phyloP scores from a whole-genome alignment of 2,329 filamentous ascomycete species.

The Sporothrix brunneoviolacea region DNA sequence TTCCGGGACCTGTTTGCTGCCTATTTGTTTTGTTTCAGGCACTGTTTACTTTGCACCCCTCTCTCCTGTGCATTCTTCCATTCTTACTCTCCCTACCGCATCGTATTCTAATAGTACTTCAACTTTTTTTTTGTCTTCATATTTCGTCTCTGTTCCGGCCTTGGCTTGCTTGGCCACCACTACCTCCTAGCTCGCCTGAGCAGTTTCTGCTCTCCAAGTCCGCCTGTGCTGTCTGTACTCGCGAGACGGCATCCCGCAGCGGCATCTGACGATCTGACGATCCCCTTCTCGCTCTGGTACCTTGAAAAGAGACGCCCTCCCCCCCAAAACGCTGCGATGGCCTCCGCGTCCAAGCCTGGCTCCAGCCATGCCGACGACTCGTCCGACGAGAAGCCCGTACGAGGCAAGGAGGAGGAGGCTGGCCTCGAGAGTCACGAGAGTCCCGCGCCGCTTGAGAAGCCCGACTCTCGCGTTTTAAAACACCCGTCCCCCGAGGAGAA shows the following conservation, averaged over 20 bases:
- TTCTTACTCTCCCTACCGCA: neutral
- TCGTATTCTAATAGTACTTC: neutral
- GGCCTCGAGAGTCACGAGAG: neutral
- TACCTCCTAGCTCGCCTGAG: too few species aligned
- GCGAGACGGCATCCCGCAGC: too few species aligned
- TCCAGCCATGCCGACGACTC: constrained; percentile 33
- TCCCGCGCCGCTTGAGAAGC: constrained; percentile 31
- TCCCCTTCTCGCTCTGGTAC: too few species aligned
- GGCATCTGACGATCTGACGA: too few species aligned
- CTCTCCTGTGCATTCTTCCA: constrained; percentile 3
- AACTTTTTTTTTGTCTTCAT: too few species aligned
- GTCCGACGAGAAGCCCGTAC: constrained; percentile 1
- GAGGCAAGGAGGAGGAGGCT: neutral
- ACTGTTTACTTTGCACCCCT: neutral
- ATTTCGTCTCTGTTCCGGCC: too few species aligned
- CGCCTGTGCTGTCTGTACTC: too few species aligned
- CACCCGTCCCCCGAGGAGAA: constrained; percentile 22
- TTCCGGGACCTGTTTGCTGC: neutral
- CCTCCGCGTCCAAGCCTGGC: constrained; percentile 22
- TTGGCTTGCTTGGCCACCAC: too few species aligned
- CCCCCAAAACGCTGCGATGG: neutral
- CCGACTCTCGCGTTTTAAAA: constrained; percentile 36
- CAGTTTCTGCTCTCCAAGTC: too few species aligned
- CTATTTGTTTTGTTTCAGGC: neutral
- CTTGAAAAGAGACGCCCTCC: too few species aligned